phyloP scores from a whole-genome alignment of 805 yeast species.

The Metschnikowia borealis region DNA sequence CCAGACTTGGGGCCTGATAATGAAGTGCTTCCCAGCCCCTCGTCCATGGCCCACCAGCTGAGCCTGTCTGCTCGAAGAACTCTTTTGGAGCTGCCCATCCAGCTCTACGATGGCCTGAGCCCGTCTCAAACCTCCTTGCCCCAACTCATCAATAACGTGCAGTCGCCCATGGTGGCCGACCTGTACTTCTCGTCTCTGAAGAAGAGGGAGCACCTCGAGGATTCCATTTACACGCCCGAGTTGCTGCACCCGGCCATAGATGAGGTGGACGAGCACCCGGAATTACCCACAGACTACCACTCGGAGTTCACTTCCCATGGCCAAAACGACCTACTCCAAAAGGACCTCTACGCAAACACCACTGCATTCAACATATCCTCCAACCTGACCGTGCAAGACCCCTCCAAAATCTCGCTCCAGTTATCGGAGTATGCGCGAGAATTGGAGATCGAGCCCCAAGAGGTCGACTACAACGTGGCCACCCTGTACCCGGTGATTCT shows the following conservation, averaged over 20 bases:
- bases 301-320: background rate
- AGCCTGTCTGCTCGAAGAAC: conserved; percentile 3
- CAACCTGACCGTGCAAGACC: conserved; percentile 8
- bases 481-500: conserved; percentile 6
- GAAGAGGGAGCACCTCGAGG: background rate
- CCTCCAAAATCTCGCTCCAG: conserved; percentile 12
- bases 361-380: conserved; percentile 17
- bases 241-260: conserved; percentile 2
- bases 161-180: conserved; percentile 16
- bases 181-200: conserved; percentile 13
- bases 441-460: conserved; percentile 16
- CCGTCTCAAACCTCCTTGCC: conserved; percentile 13
- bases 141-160: conserved; percentile 8
- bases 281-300: background rate
- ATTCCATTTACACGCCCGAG: conserved; percentile 2
- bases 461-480: conserved; percentile 10
- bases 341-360: conserved; percentile 11
- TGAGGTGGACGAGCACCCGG: conserved; percentile 5
- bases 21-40: background rate
- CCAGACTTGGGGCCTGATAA: background rate
- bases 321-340: background rate
- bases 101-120: conserved; percentile 6
- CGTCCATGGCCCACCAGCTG: conserved; percentile 2
- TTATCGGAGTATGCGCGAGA: conserved; percentile 14
- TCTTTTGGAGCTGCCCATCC: conserved; percentile 13